Evolutionary conservation across 2,329 filamentous ascomycete species (phyloP), one percentile per base, ranked within the genome.

Genomic region (Phyllosticta citriasiana): DNA sequence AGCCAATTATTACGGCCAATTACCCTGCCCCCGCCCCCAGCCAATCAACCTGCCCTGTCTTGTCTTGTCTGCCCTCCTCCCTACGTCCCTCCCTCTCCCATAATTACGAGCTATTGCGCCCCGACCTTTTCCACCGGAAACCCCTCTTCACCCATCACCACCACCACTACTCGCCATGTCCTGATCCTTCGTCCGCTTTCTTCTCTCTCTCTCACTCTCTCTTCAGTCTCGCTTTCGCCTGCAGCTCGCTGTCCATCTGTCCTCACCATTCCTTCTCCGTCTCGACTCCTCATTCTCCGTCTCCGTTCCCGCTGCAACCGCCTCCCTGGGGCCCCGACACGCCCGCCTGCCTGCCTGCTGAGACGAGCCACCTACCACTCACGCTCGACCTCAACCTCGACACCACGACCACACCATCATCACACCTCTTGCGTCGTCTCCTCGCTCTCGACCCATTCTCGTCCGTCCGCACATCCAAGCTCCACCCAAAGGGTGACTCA

Each of bases 301-400:
- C n/a, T 69, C 70, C 70, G 63, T 67, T 68, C 64, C 65, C 64
- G 63, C 60, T 63, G 63, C 65, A 64, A 56, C 65, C 65, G 56
- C 67, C 63, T 68, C 68, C 67, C 67, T 68, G 50, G n/a, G n/a
- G n/a, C n/a, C n/a, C n/a, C n/a, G n/a, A n/a, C n/a, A n/a, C n/a
- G n/a, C 69, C 71, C 68, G 67, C 69, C 70, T 59, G 57, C 63
- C 65, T 53, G 54, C 55, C 65, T 53, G 61, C 58, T 65, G 63
- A 59, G 59, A 65, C 64, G 61, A 60, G 33, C 22, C 50, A 35
- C 33, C 26, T 27, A 27, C 26, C 26, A 27, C 26, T 27, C 26
- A 27, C 26, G n/a, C 26, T 27, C 26, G 26, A 27, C 26, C 57
- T 59, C 62, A 65, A 58, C 57, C 64, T 64, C 62, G n/a, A n/a